Evolutionary conservation across 164 flowering plant species (phyloP), one percentile per base, ranked within the genome.

Genomic region (Vitis cinerea): DNA sequence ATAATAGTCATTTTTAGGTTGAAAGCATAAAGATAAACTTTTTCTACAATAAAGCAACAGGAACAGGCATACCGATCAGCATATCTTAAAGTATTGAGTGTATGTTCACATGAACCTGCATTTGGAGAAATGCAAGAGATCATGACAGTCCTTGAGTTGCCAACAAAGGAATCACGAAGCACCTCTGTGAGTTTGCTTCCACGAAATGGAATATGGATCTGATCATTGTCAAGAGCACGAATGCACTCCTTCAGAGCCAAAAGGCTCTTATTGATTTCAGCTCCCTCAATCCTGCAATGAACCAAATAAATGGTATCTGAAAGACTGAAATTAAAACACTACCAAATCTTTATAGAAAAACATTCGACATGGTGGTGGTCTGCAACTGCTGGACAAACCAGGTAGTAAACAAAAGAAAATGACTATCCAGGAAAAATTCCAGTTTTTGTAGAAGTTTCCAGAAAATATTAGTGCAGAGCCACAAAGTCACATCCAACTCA

Each of bases 131-230:
- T 92, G 83, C 99, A 96, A 66, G 99, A 93, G 63, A 96, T 93
- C 99, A 96, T 96, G 51, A 96, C 99, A 52, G 99, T 96, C 80
- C 82, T 88, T 31, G 99, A 96, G 80, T 96, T 93, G 53, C 99
- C 99, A 74, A 96, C 97, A 80, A 96, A 96, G 65, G 99, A 96
- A 79, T 96, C 99, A 54, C 99, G 97, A 30, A 96, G 97, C 73
- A 96, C 99, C 82, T 96, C 99, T 15, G 99, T 96, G 66, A 96
- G 94, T 82, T 96, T 96, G 88, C 99, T 96, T 66, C 99, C 99
- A 66, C 99, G 98, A 75, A 96, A 96, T 71, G 99, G 99, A 68
- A 96, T 96, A 77, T 96, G 99, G 69, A 89, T 81, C 77, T 96
- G 98, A 72, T 96, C 99, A 87, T 96, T 96, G 83, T 96, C 99